Conservation (phyloP, 2,329 filamentous ascomycete genomes). For the Cercospora sesami region DNA sequence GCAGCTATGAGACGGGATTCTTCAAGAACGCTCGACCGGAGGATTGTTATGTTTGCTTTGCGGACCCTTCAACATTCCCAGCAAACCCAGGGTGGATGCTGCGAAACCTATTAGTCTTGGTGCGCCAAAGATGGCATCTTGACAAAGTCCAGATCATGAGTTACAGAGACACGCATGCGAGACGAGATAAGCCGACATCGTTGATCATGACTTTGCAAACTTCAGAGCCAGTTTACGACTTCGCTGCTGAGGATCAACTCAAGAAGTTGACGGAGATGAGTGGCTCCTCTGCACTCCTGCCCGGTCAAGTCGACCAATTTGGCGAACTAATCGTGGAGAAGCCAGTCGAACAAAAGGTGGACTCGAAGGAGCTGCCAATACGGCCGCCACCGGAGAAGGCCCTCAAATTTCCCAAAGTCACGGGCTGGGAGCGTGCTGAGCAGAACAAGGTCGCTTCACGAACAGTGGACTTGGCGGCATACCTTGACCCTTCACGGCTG, state of each 20-base stretch:
- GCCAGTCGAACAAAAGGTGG: conserved; percentile 5
- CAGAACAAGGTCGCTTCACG: conserved; percentile 75
- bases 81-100: conserved; percentile 90
- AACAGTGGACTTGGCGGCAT: conserved; percentile 80
- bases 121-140: conserved; percentile 78
- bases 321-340: conserved; percentile 36
- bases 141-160: conserved; percentile 79
- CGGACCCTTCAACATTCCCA: conserved; percentile 87
- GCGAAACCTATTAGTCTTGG: conserved; percentile 80
- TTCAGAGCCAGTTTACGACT: conserved; percentile 44
- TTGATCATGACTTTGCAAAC: conserved; percentile 70
- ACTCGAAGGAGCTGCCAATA: conserved; percentile 18
- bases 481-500: conserved; percentile 84
- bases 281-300: conserved; percentile 32
- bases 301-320: conserved; percentile 35
- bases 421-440: conserved; percentile 88
- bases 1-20: conserved; percentile 81
- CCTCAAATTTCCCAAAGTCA: conserved; percentile 68
- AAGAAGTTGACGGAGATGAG: conserved; percentile 31
- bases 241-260: conserved; percentile 27
- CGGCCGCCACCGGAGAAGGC: conserved; percentile 42
- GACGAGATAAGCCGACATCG: conserved; percentile 77
- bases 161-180: conserved; percentile 79
- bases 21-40: conserved; percentile 71
- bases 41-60: conserved; percentile 82